A percentile compares a stretch with the other conserved stretches of the same genome.
These are phyloP conservation scores for Erysimum pusillum DNA, from an alignment of 441 rosid species.

Conservation along the genomic window DNA sequence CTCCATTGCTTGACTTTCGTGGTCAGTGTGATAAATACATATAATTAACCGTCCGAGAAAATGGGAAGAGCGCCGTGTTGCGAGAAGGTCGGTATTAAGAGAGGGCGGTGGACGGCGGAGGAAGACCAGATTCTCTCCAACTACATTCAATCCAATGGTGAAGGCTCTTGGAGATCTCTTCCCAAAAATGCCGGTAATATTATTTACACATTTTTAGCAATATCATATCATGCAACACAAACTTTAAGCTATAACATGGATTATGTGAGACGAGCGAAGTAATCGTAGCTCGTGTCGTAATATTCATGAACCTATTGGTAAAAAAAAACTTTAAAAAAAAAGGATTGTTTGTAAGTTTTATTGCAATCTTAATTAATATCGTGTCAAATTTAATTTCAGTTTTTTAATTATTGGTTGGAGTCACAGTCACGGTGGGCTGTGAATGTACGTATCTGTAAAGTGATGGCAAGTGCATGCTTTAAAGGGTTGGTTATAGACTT, in stretches of 20 bases:
- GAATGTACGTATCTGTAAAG: background rate
- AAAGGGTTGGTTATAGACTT: background rate
- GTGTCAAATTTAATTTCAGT: background rate
- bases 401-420: constrained; percentile 17
- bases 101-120: constrained; percentile 88
- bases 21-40: background rate
- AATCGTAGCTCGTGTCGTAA: constrained; percentile 13
- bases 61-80: constrained; percentile 98
- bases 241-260: background rate
- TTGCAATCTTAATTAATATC: background rate
- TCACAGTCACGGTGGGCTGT: constrained; percentile 31
- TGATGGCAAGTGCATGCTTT: constrained; percentile 23
- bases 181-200: constrained; percentile 88
- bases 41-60: background rate
- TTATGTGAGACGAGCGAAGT: background rate
- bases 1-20: constrained; percentile 6
- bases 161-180: constrained; percentile 90
- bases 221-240: background rate
- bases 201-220: background rate
- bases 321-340: too few species aligned
- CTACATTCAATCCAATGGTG: constrained; percentile 77
- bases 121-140: constrained; percentile 70
- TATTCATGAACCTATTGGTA: background rate
- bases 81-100: constrained; percentile 83
- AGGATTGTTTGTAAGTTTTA: too few species aligned